Evolutionary conservation across 2,329 filamentous ascomycete species (phyloP).

Genomic region (Botrytis sinoallii): DNA sequence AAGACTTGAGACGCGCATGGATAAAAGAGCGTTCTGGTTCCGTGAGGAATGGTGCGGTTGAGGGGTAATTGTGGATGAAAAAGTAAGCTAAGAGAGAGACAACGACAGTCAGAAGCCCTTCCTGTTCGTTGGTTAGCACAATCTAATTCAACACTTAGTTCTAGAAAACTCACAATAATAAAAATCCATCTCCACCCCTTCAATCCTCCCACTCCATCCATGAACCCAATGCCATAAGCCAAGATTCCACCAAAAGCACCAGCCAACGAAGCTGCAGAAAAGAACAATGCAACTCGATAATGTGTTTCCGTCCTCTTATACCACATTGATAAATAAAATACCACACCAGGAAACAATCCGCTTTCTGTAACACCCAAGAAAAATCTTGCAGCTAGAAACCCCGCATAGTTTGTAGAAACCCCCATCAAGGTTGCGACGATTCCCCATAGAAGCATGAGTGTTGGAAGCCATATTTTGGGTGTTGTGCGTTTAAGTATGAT

Average conservation of each 20-base stretch:
- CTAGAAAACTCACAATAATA: conserved; percentile 47
- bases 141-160: background rate
- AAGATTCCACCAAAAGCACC: conserved; percentile 57
- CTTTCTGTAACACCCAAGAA: conserved; percentile 55
- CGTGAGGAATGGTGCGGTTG: conserved; percentile 55
- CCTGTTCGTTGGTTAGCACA: conserved; percentile 37
- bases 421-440: conserved; percentile 52
- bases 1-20: conserved; percentile 59
- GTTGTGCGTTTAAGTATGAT: conserved; percentile 60
- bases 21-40: conserved; percentile 42
- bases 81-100: conserved; percentile 51
- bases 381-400: conserved; percentile 53
- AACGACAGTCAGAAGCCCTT: conserved; percentile 53
- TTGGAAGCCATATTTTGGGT: conserved; percentile 55
- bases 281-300: conserved; percentile 55
- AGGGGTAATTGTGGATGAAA: conserved; percentile 66
- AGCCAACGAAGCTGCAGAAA: conserved; percentile 52
- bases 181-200: conserved; percentile 60
- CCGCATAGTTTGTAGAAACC: conserved; percentile 48
- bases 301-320: conserved; percentile 54
- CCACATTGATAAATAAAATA: conserved; percentile 50
- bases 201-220: conserved; percentile 50
- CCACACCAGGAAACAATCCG: conserved; percentile 52
- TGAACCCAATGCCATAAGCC: conserved; percentile 54
- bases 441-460: conserved; percentile 55